Base-by-base conservation (phyloP, 163 green algal species). In the Volvox carteri region DNA sequence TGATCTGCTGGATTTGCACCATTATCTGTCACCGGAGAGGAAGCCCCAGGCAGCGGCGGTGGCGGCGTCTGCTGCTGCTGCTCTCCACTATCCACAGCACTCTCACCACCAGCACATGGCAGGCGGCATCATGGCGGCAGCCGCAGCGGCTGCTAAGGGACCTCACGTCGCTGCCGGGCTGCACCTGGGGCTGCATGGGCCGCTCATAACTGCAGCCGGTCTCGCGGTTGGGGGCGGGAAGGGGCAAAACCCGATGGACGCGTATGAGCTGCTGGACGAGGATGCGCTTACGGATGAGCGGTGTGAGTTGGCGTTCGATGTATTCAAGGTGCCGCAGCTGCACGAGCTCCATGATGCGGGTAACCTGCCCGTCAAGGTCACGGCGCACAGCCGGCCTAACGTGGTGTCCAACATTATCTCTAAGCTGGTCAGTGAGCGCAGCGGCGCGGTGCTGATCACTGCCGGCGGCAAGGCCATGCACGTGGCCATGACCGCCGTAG, bases 371-470 rank as follows among this genome's bases (percentile, higher is more conserved):
- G 91, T 93, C 74, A 93, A 93, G 78, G 88, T 91, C 4, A 73
- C 90, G n/a, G 90, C 90, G 44, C 90, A 93, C 89, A 90, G 84
- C 77, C 86, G 89, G 68, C 77, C 91, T 79, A 80, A 80, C 41
- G 91, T 93, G 2, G 91, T 93, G 23, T 90, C 78, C 60, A 93
- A 91, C 87, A 93, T 93, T 85, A 91, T 93, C 41, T 65, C 78
- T 39, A 93, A 93, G 87, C 87, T 93, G 41, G 87, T 93, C 37
- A 68, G 28, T 2, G 91, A 93, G 78, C 91, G 87, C 41, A 75
- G 37, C 6, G 86, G 78, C 39, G 91, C 87, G 1, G 79, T 92
- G 48, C 67, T 92, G 25, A 92, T 90, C 84, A 92, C 84, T 3
- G 89, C 89, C 1, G 90, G 91, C 23, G 91, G 91, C 50, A 86